Conservation (phyloP, 2,329 filamentous ascomycete species). For the Talaromyces sp. region DNA sequence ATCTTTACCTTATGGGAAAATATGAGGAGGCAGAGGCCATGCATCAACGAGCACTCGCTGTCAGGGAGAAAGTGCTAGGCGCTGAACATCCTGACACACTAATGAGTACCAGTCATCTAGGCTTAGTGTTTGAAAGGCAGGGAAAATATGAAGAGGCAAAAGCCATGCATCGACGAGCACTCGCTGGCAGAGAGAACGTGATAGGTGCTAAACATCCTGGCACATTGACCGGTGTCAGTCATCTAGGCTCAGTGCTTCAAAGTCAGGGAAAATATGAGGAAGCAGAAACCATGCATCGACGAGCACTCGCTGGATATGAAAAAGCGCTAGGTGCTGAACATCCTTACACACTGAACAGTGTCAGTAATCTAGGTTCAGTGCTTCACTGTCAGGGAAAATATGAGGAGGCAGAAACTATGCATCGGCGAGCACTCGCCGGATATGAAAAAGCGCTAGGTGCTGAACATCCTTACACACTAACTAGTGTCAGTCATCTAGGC, state of each 20-base stretch:
- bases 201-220: conserved; percentile 3
- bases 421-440: not conserved
- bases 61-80: conserved; percentile 19
- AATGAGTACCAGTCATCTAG: conserved; percentile 23
- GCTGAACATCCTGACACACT: conserved; percentile 26
- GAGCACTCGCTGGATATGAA: not conserved
- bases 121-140: conserved; percentile 19
- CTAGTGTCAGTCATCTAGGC: not conserved
- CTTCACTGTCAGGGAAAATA: not conserved
- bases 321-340: not conserved
- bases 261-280: not conserved
- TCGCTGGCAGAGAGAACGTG: conserved; percentile 20
- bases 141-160: conserved; percentile 25
- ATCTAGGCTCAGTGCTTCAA: not conserved
- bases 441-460: not conserved
- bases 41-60: conserved; percentile 18
- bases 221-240: too few relatives aligned
- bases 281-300: not conserved
- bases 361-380: not conserved
- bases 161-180: conserved; percentile 22
- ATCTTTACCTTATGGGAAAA: conserved; percentile 16
- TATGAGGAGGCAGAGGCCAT: conserved; percentile 12
- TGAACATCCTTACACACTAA: not conserved
- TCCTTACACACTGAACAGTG: not conserved
- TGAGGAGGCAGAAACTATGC: not conserved